A percentile compares a stretch with the other conserved stretches of the same genome.
These are phyloP conservation scores for Nissolia schottii DNA, from an alignment of 306 rosid genomes.

Conservation along the genomic window DNA sequence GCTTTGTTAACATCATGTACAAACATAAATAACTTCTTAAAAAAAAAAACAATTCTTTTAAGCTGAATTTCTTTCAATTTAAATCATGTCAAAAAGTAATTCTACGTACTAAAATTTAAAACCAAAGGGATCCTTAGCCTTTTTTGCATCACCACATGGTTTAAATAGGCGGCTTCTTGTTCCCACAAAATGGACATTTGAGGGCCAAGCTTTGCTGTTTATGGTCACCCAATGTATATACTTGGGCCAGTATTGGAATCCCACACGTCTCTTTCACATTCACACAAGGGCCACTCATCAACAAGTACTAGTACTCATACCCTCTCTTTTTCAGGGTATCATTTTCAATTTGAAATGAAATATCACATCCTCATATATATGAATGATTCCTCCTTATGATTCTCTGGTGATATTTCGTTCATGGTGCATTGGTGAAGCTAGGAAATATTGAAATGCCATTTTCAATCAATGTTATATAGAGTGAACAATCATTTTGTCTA, in stretches of 20 bases:
- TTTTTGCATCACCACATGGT: neutral
- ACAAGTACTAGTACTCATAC: neutral
- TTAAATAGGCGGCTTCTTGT: neutral
- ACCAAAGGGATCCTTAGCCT: too few relatives aligned
- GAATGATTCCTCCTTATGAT: slow-evolving; percentile 1
- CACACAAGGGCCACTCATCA: slow-evolving; percentile 9
- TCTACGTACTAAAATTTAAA: too few relatives aligned
- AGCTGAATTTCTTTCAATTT: too few relatives aligned
- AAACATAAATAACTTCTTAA: too few relatives aligned
- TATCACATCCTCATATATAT: neutral
- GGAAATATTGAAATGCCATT: slow-evolving; percentile 14
- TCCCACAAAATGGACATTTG: slow-evolving; percentile 4
- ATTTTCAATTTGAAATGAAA: neutral
- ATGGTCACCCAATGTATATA: slow-evolving; percentile 12
- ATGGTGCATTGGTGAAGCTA: slow-evolving; percentile 4
- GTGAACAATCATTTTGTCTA: neutral
- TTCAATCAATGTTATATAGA: neutral
- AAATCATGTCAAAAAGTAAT: too few relatives aligned
- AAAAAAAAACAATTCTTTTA: too few relatives aligned
- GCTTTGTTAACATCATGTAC: too few relatives aligned
- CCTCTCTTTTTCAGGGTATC: neutral
- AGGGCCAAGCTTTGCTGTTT: slow-evolving; percentile 22
- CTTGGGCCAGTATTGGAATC: neutral
- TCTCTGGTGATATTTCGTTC: slow-evolving; percentile 21
- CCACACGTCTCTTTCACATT: slow-evolving; percentile 12